Conservation (phyloP, 768 basidiomycete genomes). For the Termitomyces sp. region DNA sequence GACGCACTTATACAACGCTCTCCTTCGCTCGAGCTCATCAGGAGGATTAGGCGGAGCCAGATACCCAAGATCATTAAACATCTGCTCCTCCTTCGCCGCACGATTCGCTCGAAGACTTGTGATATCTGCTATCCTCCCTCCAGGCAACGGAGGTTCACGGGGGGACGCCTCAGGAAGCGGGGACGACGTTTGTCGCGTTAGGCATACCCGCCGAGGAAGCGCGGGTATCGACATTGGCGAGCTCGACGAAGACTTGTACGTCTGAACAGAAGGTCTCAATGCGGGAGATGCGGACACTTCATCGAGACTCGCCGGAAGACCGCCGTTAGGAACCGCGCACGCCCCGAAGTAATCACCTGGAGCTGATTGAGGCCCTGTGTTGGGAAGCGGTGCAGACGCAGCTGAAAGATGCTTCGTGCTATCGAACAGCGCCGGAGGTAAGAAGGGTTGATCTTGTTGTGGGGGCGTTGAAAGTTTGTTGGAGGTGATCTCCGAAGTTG, state of each 20-base stretch:
- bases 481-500: neutral
- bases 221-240: conserved; percentile 35
- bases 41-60: conserved; percentile 80
- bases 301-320: neutral
- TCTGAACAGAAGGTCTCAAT: neutral
- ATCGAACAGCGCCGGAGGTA: neutral
- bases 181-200: conserved; percentile 60
- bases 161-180: conserved; percentile 45
- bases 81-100: conserved; percentile 61
- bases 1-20: conserved; percentile 79
- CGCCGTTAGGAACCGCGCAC: neutral
- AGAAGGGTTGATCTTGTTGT: conserved; percentile 1
- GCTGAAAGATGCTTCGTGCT: neutral
- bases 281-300: neutral
- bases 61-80: conserved; percentile 59
- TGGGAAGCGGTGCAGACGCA: conserved; percentile 3
- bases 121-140: conserved; percentile 21
- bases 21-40: conserved; percentile 74
- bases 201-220: conserved; percentile 42
- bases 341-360: conserved; percentile 14
- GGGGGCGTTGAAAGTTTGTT: neutral
- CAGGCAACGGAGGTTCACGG: conserved; percentile 26
- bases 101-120: conserved; percentile 32
- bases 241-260: conserved; percentile 7
- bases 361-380: neutral